These are phyloP conservation scores for Melampsora americana DNA, from an alignment of 1,284 basidiomycete species.

Conservation along the genomic window DNA sequence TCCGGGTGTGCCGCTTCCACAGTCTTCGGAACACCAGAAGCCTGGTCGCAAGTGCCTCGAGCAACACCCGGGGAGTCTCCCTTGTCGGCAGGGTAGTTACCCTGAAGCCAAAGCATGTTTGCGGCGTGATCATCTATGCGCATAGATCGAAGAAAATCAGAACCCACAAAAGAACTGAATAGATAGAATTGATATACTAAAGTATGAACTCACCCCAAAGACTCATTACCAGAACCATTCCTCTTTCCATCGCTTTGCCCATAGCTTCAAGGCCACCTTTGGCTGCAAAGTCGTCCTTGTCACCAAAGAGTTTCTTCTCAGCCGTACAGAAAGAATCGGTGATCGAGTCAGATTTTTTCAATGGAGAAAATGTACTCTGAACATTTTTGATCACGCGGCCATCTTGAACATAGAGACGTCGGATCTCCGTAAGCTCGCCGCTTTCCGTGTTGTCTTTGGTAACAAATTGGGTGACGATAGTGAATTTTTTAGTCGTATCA, in stretches of 20 bases:
- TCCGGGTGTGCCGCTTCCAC: conserved; percentile 55
- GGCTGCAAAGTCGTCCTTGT: background rate
- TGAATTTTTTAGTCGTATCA: conserved; percentile 23
- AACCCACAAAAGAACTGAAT: too few species aligned
- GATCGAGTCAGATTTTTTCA: conserved; percentile 4
- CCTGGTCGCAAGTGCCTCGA: conserved; percentile 61
- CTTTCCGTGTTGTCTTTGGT: conserved; percentile 11
- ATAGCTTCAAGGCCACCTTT: conserved; percentile 12
- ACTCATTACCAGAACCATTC: conserved; percentile 28
- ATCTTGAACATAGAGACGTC: conserved; percentile 19
- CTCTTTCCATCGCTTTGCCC: conserved; percentile 16
- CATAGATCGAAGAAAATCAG: background rate
- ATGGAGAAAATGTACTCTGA: background rate
- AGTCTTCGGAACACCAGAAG: conserved; percentile 58
- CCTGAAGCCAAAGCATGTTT: conserved; percentile 65
- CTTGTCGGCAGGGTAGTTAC: conserved; percentile 59
- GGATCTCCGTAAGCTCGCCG: conserved; percentile 19
- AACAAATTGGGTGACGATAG: conserved; percentile 33
- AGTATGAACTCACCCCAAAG: conserved; percentile 7
- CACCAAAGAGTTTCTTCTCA: background rate
- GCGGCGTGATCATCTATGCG: conserved; percentile 63
- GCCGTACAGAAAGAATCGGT: conserved; percentile 10
- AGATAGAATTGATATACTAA: too few species aligned
- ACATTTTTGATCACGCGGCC: conserved; percentile 1
- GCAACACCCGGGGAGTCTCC: conserved; percentile 55